Base-by-base conservation (phyloP, 2,329 filamentous ascomycete species). In the Paraphaeosphaeria minitans region DNA sequence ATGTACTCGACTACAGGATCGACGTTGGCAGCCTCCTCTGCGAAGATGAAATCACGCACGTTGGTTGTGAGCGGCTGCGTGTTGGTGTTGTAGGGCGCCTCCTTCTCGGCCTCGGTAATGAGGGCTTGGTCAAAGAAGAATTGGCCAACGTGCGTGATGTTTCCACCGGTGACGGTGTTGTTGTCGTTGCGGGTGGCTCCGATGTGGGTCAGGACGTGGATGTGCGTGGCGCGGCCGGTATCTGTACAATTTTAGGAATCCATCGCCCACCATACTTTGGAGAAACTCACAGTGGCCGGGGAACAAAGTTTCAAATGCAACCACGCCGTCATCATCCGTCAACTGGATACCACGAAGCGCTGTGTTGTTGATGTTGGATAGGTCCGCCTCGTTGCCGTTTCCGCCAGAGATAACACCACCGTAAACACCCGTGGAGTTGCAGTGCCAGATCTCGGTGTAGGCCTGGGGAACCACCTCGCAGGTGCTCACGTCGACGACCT, bases 91-190 rank as follows among this genome's bases (percentile, higher is more conserved):
- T 81, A 81, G 0, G 83, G 82, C 2, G 71, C 66, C 2, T 73
- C 74, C 1, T 70, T 66, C 61, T 86, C 82, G 46, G 88, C 84
- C 27, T 77, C 64, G 24, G 69, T 63, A 66, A 85, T 82, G 3
- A 89, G 81, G 59, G 80, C 77, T 71, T 88, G 83, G 72, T 89
- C 86, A 61, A 86, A 89, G 81, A 87, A 89, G 48, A 87, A 66
- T 70, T 90, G 87, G 19, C 87, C 87, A 46, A 89, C 81, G 76
- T 89, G 86, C 27, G 82, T 81, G 55, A 84, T 79, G 47, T 73
- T 76, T 7, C 79, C 77, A 60, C 79, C 82, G 29, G 76, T 72
- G 60, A 84, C 77, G 50, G 84, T 83, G 53, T 82, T 83, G 67
- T 83, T 85, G 48, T 75, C 60, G 43, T 79, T 75, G 5, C 79